A percentile compares a stretch with the other conserved stretches of the same genome.
These are phyloP conservation scores for Ophiocordyceps camponoti-rufipedis DNA, from an alignment of 2,329 filamentous ascomycete genomes.

Conservation along the genomic window DNA sequence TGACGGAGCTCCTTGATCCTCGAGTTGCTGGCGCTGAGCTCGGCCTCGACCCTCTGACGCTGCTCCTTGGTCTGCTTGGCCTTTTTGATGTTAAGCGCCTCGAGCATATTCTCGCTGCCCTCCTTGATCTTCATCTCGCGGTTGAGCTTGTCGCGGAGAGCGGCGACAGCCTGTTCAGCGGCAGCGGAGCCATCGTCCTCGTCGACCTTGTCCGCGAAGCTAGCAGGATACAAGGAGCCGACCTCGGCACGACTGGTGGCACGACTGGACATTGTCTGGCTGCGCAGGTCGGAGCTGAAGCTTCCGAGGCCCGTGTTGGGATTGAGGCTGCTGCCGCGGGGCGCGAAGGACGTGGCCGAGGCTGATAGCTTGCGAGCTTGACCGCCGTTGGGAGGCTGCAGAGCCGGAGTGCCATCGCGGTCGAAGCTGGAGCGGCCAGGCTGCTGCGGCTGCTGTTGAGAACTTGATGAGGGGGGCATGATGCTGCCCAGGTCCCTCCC, in stretches of 20 bases:
- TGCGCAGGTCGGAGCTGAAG: slow-evolving; percentile 77
- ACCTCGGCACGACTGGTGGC: slow-evolving; percentile 18
- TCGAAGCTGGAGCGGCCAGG: slow-evolving; percentile 28
- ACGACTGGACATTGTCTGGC: slow-evolving; percentile 32
- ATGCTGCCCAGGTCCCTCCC: slow-evolving; percentile 10
- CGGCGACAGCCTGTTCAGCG: slow-evolving; percentile 55
- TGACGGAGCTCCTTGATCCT: slow-evolving; percentile 43
- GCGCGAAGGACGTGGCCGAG: slow-evolving; percentile 42
- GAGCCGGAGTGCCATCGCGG: slow-evolving; percentile 25
- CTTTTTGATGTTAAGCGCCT: slow-evolving; percentile 86
- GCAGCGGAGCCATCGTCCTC: slow-evolving; percentile 38
- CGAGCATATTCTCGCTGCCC: slow-evolving; percentile 92
- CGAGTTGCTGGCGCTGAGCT: slow-evolving; percentile 75
- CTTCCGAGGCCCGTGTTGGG: slow-evolving; percentile 59
- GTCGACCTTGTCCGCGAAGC: slow-evolving; percentile 37
- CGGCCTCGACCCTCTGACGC: slow-evolving; percentile 60
- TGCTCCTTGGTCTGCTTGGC: slow-evolving; percentile 88
- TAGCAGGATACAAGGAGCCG: slow-evolving; percentile 16
- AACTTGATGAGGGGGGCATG: slow-evolving; percentile 14
- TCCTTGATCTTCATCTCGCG: slow-evolving; percentile 97
- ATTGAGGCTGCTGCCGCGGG: slow-evolving; percentile 51
- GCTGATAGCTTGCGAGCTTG: slow-evolving; percentile 27
- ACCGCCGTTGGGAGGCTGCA: slow-evolving; percentile 30
- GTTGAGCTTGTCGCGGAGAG: slow-evolving; percentile 69
- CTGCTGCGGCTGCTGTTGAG: slow-evolving; percentile 19